These are phyloP conservation scores for Endotrypanum monterogeii DNA, from an alignment of 208 protist species.

Conservation along the genomic window DNA sequence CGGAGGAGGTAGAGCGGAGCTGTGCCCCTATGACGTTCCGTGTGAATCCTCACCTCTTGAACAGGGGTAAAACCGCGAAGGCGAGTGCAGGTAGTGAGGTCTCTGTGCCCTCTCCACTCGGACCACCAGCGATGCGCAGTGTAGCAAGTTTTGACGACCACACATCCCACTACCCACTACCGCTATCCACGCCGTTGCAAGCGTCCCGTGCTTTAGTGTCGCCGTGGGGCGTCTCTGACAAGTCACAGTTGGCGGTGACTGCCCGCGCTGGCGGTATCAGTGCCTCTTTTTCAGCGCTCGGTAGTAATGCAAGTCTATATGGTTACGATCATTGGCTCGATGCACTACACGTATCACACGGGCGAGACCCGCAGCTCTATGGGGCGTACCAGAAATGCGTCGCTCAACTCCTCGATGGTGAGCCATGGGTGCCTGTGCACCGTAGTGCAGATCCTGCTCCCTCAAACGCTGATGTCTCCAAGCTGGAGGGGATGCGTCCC, in stretches of 20 bases:
- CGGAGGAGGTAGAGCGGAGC: conserved; percentile 38
- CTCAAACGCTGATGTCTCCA: neutral
- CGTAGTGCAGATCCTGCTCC: neutral
- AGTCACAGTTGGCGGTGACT: neutral
- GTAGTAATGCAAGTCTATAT: conserved; percentile 9
- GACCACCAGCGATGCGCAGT: conserved; percentile 2
- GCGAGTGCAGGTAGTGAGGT: conserved; percentile 1
- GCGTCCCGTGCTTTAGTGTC: conserved; percentile 1
- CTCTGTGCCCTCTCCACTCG: neutral
- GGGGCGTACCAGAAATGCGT: conserved; percentile 17
- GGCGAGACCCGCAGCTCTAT: conserved; percentile 17
- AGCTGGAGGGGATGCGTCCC: neutral
- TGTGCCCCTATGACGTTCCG: conserved; percentile 43
- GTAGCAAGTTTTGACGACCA: conserved; percentile 8
- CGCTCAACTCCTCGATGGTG: conserved; percentile 14
- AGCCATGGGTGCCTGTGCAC: conserved; percentile 21
- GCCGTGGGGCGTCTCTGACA: conserved; percentile 3
- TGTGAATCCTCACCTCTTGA: conserved; percentile 30
- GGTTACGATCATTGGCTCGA: conserved; percentile 26
- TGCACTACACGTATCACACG: conserved; percentile 22
- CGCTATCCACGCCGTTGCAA: neutral
- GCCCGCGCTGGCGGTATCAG: neutral
- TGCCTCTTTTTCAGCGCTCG: neutral
- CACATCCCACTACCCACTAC: conserved; percentile 9
- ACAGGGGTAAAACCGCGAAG: neutral